Evolutionary conservation across 768 basidiomycete genomes (phyloP).

Genomic region (Royoungia palumana): DNA sequence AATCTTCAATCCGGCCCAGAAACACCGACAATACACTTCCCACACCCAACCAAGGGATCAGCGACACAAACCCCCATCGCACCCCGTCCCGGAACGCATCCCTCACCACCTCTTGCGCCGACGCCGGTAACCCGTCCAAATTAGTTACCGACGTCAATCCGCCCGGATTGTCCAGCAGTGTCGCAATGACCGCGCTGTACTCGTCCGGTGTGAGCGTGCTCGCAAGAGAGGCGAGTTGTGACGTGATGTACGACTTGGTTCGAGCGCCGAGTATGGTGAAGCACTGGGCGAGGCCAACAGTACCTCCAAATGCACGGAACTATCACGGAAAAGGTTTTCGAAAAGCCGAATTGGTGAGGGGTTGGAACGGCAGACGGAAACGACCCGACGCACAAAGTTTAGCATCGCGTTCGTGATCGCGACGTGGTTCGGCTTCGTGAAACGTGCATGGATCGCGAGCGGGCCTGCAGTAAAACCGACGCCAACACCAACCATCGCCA

Average conservation of each 20-base stretch:
- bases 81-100: constrained; percentile 42
- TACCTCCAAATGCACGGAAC: constrained; percentile 51
- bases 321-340: constrained; percentile 13
- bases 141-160: constrained; percentile 34
- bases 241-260: constrained; percentile 34
- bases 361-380: not conserved
- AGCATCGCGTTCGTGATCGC: constrained; percentile 43
- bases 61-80: constrained; percentile 43
- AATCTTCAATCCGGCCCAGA: constrained; percentile 37
- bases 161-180: constrained; percentile 16
- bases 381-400: constrained; percentile 39
- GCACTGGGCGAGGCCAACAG: constrained; percentile 52
- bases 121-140: constrained; percentile 36
- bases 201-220: constrained; percentile 31
- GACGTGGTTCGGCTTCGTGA: constrained; percentile 40
- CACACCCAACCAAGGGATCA: constrained; percentile 47
- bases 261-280: constrained; percentile 45
- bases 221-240: constrained; percentile 17
- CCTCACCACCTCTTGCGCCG: constrained; percentile 34
- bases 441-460: constrained; percentile 42
- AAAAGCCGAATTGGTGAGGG: not conserved
- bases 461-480: constrained; percentile 41
- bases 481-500: constrained; percentile 44
- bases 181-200: constrained; percentile 26
- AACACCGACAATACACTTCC: constrained; percentile 36